phyloP scores from a whole-genome alignment of 2,329 filamentous ascomycete genomes.

The Sclerotinia glacialis region DNA sequence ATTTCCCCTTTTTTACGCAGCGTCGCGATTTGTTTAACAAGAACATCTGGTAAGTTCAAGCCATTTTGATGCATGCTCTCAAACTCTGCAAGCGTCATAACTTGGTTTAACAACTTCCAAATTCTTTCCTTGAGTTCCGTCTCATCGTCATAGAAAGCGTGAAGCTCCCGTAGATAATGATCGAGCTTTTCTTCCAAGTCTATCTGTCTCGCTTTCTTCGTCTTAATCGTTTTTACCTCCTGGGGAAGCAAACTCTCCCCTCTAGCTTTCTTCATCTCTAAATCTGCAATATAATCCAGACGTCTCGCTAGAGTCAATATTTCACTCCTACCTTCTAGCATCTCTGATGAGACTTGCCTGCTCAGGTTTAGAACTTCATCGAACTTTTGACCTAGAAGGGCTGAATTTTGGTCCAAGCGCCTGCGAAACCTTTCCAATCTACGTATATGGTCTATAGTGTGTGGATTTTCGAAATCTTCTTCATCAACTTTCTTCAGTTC shows the following conservation, averaged over 20 bases:
- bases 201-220: neutral
- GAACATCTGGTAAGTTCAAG: no score
- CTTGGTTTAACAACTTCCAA: no score
- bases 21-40: no score
- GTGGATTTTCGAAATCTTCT: neutral
- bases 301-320: neutral
- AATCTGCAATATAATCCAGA: neutral
- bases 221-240: neutral
- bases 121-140: no score
- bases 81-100: no score
- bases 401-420: neutral
- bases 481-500: neutral
- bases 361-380: neutral
- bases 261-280: neutral
- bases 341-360: neutral
- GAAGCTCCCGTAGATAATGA: neutral
- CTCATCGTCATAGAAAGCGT: no score
- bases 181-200: neutral
- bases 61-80: no score
- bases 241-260: neutral
- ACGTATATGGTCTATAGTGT: neutral
- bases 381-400: neutral
- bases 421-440: neutral
- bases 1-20: no score
- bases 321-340: no score